Conservation (phyloP, 768 basidiomycete species). For the Plicaturopsis crispa region DNA sequence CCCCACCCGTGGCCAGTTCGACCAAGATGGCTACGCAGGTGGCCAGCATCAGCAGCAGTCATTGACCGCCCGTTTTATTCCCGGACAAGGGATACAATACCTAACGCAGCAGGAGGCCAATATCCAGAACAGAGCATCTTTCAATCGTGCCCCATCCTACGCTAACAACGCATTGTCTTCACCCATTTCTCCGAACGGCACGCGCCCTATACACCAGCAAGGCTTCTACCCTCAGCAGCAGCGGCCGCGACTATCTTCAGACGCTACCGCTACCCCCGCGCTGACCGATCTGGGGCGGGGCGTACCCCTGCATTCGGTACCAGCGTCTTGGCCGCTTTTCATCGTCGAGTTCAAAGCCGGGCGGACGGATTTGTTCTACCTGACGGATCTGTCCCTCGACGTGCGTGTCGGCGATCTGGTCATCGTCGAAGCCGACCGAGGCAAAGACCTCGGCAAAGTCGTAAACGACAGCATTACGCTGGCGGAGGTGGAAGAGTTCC, state of each 20-base stretch:
- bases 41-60: slow-evolving; percentile 22
- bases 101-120: slow-evolving; percentile 27
- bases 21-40: slow-evolving; percentile 35
- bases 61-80: slow-evolving; percentile 53
- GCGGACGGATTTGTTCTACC: slow-evolving; percentile 90
- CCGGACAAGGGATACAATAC: slow-evolving; percentile 60
- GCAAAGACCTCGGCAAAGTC: slow-evolving; percentile 87
- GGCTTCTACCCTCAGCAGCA: slow-evolving; percentile 18
- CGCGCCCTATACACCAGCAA: slow-evolving; percentile 22
- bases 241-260: slow-evolving; percentile 31
- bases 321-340: slow-evolving; percentile 82
- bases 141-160: slow-evolving; percentile 33
- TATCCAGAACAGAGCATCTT: slow-evolving; percentile 15
- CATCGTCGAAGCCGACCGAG: slow-evolving; percentile 94
- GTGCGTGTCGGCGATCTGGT: slow-evolving; percentile 87
- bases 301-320: slow-evolving; percentile 77
- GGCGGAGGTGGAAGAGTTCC: slow-evolving; percentile 86
- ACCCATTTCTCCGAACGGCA: slow-evolving; percentile 46
- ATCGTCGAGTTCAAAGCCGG: slow-evolving; percentile 98
- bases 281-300: slow-evolving; percentile 76
- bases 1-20: slow-evolving; percentile 37
- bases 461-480: slow-evolving; percentile 87
- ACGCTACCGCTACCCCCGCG: slow-evolving; percentile 21
- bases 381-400: slow-evolving; percentile 55
- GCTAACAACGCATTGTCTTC: slow-evolving; percentile 30